Conservation (phyloP, 2,329 filamentous ascomycete genomes). For the Aspergillus glaucus region DNA sequence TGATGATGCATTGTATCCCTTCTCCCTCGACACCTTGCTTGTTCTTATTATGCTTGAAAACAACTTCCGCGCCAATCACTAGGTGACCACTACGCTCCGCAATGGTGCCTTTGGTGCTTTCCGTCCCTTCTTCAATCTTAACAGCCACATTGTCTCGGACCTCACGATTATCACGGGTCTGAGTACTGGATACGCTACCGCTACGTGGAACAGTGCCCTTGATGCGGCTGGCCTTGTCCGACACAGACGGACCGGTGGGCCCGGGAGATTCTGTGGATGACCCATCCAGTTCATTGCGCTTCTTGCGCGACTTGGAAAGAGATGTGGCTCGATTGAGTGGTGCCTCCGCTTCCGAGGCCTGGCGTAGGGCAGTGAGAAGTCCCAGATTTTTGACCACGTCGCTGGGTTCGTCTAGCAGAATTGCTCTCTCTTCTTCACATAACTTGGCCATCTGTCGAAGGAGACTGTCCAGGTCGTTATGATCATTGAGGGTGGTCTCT, state of each 20-base stretch:
- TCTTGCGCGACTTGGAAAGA: slow-evolving; percentile 41
- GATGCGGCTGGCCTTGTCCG: slow-evolving; percentile 40
- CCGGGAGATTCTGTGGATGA: slow-evolving; percentile 41
- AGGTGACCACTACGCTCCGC: slow-evolving; percentile 41
- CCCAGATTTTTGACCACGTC: slow-evolving; percentile 47
- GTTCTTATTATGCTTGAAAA: slow-evolving; percentile 47
- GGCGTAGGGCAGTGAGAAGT: slow-evolving; percentile 44
- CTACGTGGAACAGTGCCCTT: slow-evolving; percentile 37
- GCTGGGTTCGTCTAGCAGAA: slow-evolving; percentile 44
- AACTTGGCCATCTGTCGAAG: slow-evolving; percentile 43
- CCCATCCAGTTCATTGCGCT: slow-evolving; percentile 40
- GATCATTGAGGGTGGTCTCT: slow-evolving; percentile 35
- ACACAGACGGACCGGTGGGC: slow-evolving; percentile 31
- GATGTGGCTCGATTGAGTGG: slow-evolving; percentile 31
- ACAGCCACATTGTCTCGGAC: slow-evolving; percentile 30
- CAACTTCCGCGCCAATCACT: slow-evolving; percentile 44
- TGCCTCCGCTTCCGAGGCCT: slow-evolving; percentile 42
- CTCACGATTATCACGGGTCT: slow-evolving; percentile 32
- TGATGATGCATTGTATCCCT: slow-evolving; percentile 70
- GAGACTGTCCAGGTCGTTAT: slow-evolving; percentile 40
- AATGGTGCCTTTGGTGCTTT: slow-evolving; percentile 37
- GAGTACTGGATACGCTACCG: slow-evolving; percentile 38
- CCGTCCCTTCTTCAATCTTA: slow-evolving; percentile 39
- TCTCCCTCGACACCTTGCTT: slow-evolving; percentile 46
- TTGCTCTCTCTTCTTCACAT: slow-evolving; percentile 44